Base-by-base conservation (phyloP, 1,284 basidiomycete genomes). In the Ganoderma multipileum region DNA sequence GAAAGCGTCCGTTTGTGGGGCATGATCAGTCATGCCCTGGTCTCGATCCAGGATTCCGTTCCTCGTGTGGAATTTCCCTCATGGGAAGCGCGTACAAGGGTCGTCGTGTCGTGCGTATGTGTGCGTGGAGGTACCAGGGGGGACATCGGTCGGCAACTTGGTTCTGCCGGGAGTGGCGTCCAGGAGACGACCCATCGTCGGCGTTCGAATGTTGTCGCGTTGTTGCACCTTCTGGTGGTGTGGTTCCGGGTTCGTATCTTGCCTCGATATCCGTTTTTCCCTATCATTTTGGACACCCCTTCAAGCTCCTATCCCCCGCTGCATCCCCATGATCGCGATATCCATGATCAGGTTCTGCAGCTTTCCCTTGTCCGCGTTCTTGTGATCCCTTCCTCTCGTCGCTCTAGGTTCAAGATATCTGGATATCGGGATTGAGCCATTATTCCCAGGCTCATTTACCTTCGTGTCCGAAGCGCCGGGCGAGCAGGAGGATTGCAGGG, bases 81-180 rank as follows among this genome's bases (percentile, higher is more conserved):
- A 41, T 3, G 23, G 38, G 38, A 2, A 9, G 14, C n/a, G 39
- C 38, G n/a, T 38, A 11, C 9, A 38, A 16, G 38, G 55, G 18
- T 55, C 16, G 0, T 23, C 47, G 23, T 55, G 54, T 39, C 58
- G 38, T 26, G 23, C 58, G 59, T 66, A 55, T 44, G 28, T 28
- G 39, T 26, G 7, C 16, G 47, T 28, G 44, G 44, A 20, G 44
- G 52, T 54, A 14, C 44, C 52, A 44, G 61, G 36, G 50, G 68
- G 61, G 65, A 65, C 70, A 57, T 63, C 63, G 39, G 33, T 54
- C 18, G 66, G 54, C 66, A 64, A 63, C 71, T 69, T 72, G 71
- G 71, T 65, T 44, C 66, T 66, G 36, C 61, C 71, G 68, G 71
- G 61, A 54, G 47, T 60, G 41, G 65, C 61, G 58, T 61, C 57